Evolutionary conservation across 2,329 filamentous ascomycete species (phyloP).

Genomic region (Ophiosphaerella narmari): DNA sequence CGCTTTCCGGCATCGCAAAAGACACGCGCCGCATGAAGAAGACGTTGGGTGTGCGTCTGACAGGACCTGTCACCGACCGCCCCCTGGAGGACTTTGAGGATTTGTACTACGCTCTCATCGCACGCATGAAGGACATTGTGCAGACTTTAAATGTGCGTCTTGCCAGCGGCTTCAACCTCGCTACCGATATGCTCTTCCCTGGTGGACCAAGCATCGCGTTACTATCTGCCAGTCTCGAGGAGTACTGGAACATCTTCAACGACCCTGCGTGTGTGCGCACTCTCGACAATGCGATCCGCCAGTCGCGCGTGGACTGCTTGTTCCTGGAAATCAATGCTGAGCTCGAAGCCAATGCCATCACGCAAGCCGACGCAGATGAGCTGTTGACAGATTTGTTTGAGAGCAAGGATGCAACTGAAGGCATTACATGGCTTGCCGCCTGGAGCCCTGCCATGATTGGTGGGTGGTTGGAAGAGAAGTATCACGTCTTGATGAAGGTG

Average conservation of each 20-base stretch:
- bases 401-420: conserved; percentile 10
- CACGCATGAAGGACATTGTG: conserved; percentile 32
- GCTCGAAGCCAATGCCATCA: conserved; percentile 14
- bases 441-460: conserved; percentile 34
- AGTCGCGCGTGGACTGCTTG: conserved; percentile 17
- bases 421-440: conserved; percentile 25
- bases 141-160: conserved; percentile 27
- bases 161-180: conserved; percentile 28
- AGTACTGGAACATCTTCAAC: conserved; percentile 34
- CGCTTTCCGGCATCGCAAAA: conserved; percentile 17
- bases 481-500: conserved; percentile 23
- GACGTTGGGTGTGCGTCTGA: conserved; percentile 55
- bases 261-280: conserved; percentile 24
- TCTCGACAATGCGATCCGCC: conserved; percentile 32
- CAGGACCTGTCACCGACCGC: conserved; percentile 60
- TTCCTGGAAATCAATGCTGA: conserved; percentile 21
- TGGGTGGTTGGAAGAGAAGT: conserved; percentile 33
- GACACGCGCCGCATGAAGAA: conserved; percentile 41
- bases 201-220: conserved; percentile 18
- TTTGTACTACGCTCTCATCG: conserved; percentile 37
- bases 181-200: conserved; percentile 11
- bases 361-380: conserved; percentile 11
- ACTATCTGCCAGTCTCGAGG: conserved; percentile 17
- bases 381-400: conserved; percentile 25
- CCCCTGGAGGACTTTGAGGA: conserved; percentile 40